These are phyloP conservation scores for Quercus agrifolia DNA, from an alignment of 306 rosid genomes.

Conservation along the genomic window DNA sequence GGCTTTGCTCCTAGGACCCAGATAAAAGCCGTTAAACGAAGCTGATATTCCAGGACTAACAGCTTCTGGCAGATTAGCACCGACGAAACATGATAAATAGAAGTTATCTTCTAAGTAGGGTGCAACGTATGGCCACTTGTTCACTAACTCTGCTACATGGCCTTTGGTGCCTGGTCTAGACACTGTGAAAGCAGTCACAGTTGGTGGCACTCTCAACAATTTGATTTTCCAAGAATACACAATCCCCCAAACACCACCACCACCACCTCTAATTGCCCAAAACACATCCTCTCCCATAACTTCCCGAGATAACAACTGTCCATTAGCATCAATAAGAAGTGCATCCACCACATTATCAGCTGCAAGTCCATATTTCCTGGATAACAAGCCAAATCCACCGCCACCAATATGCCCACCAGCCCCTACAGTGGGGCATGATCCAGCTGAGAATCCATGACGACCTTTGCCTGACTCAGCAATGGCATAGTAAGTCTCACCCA, in stretches of 20 bases:
- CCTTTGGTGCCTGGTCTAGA: slow-evolving; percentile 44
- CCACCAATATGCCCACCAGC: slow-evolving; percentile 80
- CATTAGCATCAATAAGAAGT: slow-evolving; percentile 48
- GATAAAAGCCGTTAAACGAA: slow-evolving; percentile 53
- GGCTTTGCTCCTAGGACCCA: slow-evolving; percentile 36
- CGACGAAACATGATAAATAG: slow-evolving; percentile 61
- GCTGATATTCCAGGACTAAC: slow-evolving; percentile 40
- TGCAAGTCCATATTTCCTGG: slow-evolving; percentile 67
- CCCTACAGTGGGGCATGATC: slow-evolving; percentile 88
- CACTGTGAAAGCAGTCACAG: slow-evolving; percentile 43
- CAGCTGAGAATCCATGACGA: slow-evolving; percentile 66
- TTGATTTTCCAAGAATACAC: slow-evolving; percentile 74
- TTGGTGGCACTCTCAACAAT: slow-evolving; percentile 45
- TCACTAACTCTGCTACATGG: slow-evolving; percentile 40
- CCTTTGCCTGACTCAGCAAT: slow-evolving; percentile 45
- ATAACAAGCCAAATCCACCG: slow-evolving; percentile 67
- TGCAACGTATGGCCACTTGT: slow-evolving; percentile 71
- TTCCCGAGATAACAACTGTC: slow-evolving; percentile 39
- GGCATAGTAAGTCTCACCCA: slow-evolving; percentile 70
- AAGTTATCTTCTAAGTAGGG: slow-evolving; percentile 50
- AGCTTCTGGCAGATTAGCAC: slow-evolving; percentile 60
- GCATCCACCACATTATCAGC: slow-evolving; percentile 78
- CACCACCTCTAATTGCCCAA: slow-evolving; percentile 92
- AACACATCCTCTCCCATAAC: slow-evolving; percentile 83
- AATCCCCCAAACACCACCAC: slow-evolving; percentile 76